Evolutionary conservation across 164 flowering plant species (phyloP).

Genomic region (Stephania cephalantha): DNA sequence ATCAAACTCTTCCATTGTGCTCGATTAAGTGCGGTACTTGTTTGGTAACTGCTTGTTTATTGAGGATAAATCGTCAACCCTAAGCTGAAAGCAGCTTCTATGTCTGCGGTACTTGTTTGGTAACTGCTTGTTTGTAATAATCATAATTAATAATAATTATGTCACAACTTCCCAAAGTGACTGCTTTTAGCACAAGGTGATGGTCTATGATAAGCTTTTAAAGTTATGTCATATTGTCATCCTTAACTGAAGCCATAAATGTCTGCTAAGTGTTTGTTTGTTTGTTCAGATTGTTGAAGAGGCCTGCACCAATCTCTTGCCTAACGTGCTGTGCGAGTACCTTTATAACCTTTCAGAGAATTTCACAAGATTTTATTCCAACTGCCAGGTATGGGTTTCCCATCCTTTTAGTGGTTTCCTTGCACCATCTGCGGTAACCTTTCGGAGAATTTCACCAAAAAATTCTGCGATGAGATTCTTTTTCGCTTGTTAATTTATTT

Average conservation of each 20-base stretch:
- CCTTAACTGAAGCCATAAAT: too few species aligned
- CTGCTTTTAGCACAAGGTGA: background rate
- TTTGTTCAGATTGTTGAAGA: constrained; percentile 68
- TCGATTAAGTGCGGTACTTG: too few species aligned
- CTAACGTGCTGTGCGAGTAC: constrained; percentile 77
- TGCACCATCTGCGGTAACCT: background rate
- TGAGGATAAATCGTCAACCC: background rate
- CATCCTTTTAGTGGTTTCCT: background rate
- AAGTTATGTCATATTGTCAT: background rate
- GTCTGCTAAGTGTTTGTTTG: background rate
- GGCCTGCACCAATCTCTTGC: constrained; percentile 69
- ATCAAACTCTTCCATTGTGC: too few species aligned
- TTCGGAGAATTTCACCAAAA: background rate
- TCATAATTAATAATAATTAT: background rate
- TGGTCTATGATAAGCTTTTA: background rate
- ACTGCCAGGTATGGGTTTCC: constrained; percentile 58
- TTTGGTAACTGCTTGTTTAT: background rate
- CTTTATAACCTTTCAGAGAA: constrained; percentile 73
- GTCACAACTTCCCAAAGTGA: background rate
- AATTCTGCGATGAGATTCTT: background rate
- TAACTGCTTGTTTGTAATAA: background rate
- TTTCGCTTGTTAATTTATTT: background rate
- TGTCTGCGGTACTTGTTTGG: background rate
- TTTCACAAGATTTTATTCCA: constrained; percentile 67
- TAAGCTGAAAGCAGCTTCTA: background rate